A percentile compares a stretch with the other conserved stretches of the same genome.
These are phyloP conservation scores for Garcia nutans DNA, from an alignment of 345 rosid species.

Conservation along the genomic window DNA sequence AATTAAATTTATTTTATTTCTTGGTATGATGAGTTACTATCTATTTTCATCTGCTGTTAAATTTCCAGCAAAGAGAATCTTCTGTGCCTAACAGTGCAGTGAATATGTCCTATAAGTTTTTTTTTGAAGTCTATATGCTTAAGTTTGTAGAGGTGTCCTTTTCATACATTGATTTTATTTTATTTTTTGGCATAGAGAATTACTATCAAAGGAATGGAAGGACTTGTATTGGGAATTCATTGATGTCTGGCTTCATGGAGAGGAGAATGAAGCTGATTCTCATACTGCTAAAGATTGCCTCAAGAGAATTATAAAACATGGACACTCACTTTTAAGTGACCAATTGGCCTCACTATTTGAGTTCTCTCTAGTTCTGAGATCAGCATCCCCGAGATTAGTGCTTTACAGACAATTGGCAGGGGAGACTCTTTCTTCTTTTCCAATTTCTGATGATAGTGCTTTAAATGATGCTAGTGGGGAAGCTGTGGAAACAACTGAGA, in stretches of 20 bases:
- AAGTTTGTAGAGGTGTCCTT: background rate
- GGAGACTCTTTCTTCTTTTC: constrained; percentile 93
- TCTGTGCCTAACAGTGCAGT: too few relatives aligned
- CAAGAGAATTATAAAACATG: constrained; percentile 53
- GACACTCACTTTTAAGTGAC: constrained; percentile 48
- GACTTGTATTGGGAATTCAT: constrained; percentile 83
- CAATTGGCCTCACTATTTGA: constrained; percentile 66
- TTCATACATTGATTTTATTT: background rate
- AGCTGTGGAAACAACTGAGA: constrained; percentile 27
- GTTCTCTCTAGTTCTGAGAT: constrained; percentile 80
- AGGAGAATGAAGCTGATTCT: constrained; percentile 47
- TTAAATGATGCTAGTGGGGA: constrained; percentile 23
- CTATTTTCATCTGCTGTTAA: background rate
- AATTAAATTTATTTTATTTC: background rate
- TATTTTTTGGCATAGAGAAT: constrained; percentile 47
- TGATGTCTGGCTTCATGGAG: constrained; percentile 63
- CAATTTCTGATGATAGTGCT: constrained; percentile 52
- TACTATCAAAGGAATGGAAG: constrained; percentile 78
- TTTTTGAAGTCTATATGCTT: background rate
- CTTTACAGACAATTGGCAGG: constrained; percentile 87
- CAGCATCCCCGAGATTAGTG: constrained; percentile 87
- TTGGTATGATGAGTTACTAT: background rate
- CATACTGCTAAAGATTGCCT: constrained; percentile 78
- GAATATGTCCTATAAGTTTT: too few relatives aligned
- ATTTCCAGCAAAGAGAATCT: background rate